Conservation (phyloP, 768 basidiomycete species). For the Stropharia rugosoannulata region DNA sequence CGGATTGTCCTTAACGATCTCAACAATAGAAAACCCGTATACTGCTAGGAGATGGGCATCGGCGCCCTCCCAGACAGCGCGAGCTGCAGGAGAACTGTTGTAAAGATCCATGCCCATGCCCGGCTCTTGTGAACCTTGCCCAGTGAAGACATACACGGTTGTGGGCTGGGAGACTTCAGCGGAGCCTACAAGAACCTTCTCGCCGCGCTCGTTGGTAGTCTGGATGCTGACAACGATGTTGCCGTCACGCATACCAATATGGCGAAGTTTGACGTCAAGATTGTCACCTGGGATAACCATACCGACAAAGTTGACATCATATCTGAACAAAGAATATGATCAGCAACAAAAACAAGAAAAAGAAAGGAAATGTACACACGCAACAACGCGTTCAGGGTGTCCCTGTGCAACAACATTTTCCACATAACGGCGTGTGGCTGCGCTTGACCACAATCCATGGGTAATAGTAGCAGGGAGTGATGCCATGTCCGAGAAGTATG, state of each 20-base stretch:
- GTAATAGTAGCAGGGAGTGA: constrained; percentile 95
- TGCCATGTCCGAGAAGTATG: constrained; percentile 95
- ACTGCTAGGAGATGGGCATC: constrained; percentile 91
- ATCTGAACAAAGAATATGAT: constrained; percentile 42
- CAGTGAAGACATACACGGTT: constrained; percentile 97
- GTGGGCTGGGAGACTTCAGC: constrained; percentile 92
- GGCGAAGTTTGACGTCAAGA: constrained; percentile 82
- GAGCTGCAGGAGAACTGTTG: constrained; percentile 87
- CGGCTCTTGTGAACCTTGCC: constrained; percentile 96
- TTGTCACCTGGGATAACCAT: constrained; percentile 95
- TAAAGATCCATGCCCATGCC: constrained; percentile 99
- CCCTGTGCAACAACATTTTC: constrained; percentile 95
- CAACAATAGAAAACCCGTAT: constrained; percentile 98
- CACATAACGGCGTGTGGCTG: constrained; percentile 88
- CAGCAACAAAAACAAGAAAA: constrained; percentile 1
- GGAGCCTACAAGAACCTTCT: constrained; percentile 90
- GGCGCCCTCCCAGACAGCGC: constrained; percentile 96
- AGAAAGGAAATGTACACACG: constrained; percentile 48
- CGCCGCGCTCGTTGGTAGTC: constrained; percentile 80
- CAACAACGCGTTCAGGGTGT: constrained; percentile 84
- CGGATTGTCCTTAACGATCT: constrained; percentile 98
- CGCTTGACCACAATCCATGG: constrained; percentile 96
- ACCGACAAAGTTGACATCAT: constrained; percentile 93
- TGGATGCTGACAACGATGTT: constrained; percentile 90
- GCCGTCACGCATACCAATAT: constrained; percentile 89